These are phyloP conservation scores for Boletus eberwhitei DNA, from an alignment of 768 basidiomycete species.

Conservation along the genomic window DNA sequence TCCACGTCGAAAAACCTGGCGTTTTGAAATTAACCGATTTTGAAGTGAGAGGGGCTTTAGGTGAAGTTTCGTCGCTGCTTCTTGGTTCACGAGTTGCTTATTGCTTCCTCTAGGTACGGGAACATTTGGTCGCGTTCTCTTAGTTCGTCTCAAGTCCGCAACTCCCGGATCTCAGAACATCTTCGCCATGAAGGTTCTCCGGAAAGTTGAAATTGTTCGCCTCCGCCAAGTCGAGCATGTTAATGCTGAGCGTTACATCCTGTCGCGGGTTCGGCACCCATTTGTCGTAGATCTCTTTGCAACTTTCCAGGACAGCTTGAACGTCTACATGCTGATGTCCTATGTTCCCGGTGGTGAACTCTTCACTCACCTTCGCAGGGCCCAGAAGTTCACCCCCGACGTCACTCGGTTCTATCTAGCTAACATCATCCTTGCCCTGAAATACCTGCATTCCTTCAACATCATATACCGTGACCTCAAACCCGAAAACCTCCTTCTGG, in stretches of 20 bases:
- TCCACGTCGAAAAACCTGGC: conserved; percentile 57
- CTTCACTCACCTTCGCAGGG: conserved; percentile 93
- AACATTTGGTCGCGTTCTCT: conserved; percentile 90
- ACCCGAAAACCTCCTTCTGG: conserved; percentile 96
- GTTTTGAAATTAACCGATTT: conserved; percentile 69
- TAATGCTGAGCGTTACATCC: conserved; percentile 92
- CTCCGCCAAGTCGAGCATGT: conserved; percentile 97
- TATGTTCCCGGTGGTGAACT: conserved; percentile 97
- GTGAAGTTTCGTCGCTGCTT: conserved; percentile 36
- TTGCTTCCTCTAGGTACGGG: conserved; percentile 69
- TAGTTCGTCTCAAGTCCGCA: conserved; percentile 72
- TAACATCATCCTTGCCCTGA: conserved; percentile 91
- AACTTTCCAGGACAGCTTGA: conserved; percentile 92
- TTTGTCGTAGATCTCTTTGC: conserved; percentile 97
- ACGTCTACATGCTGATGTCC: conserved; percentile 97
- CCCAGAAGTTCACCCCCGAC: conserved; percentile 92
- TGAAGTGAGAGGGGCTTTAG: conserved; percentile 75
- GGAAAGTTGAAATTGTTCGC: conserved; percentile 80
- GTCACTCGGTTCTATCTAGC: conserved; percentile 98
- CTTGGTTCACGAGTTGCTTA: conserved; percentile 2
- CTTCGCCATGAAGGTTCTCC: conserved; percentile 88
- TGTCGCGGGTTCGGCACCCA: conserved; percentile 87
- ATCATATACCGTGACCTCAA: conserved; percentile 99
- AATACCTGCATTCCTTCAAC: conserved; percentile 92
- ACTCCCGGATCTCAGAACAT: conserved; percentile 42